Percentiles rank a stretch among this genome's conserved stretches.
phyloP scores from a whole-genome alignment of 805 yeast genomes.

The Pichia sporocuriosa region DNA sequence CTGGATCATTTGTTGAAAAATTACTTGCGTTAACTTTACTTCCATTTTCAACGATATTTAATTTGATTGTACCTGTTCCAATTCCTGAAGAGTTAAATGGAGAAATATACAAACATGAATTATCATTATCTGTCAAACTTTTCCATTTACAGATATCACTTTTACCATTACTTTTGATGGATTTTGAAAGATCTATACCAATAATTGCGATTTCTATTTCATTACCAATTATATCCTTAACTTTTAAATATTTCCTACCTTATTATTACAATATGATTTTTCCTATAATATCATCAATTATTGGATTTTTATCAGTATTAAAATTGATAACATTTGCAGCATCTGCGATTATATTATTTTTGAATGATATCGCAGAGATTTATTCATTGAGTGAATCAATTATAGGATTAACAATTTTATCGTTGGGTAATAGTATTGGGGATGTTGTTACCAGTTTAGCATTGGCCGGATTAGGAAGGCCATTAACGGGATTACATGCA shows the following conservation, averaged over 20 bases:
- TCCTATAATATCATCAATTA: conserved; percentile 18
- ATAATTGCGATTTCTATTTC: background rate
- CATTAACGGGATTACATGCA: conserved; percentile 43
- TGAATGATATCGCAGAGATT: conserved; percentile 41
- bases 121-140: conserved; percentile 17
- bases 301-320: conserved; percentile 28
- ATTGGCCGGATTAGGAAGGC: conserved; percentile 30
- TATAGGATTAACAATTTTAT: conserved; percentile 42
- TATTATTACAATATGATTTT: conserved; percentile 15
- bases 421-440: conserved; percentile 46
- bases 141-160: conserved; percentile 27
- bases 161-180: conserved; percentile 9
- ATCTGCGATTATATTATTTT: conserved; percentile 22
- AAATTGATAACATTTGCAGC: conserved; percentile 27
- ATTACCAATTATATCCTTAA: background rate
- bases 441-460: conserved; percentile 47
- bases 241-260: background rate
- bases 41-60: conserved; percentile 23
- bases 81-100: conserved; percentile 11
- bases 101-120: conserved; percentile 18
- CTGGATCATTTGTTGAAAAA: conserved; percentile 19
- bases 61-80: conserved; percentile 26
- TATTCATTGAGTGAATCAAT: conserved; percentile 40
- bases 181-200: conserved; percentile 3
- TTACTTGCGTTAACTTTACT: conserved; percentile 19